Evolutionary conservation across 2,329 filamentous ascomycete genomes (phyloP).

Genomic region (Paecilomyces niveus): DNA sequence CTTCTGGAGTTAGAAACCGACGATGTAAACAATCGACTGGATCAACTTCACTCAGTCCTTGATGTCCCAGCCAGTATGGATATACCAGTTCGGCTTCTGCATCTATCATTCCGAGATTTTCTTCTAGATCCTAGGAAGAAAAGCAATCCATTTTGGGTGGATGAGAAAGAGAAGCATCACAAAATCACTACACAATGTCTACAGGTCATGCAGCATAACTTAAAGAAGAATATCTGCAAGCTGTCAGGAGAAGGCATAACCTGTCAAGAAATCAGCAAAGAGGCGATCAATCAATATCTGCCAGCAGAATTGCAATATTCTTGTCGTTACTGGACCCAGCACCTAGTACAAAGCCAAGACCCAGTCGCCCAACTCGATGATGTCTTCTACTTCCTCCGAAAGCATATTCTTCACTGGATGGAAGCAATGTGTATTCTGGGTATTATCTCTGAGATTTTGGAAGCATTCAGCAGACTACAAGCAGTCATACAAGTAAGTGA

Average conservation of each 20-base stretch:
- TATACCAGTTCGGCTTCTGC: slow-evolving; percentile 12
- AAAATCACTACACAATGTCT: slow-evolving; percentile 21
- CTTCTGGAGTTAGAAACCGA: slow-evolving; percentile 6
- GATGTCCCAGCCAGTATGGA: slow-evolving; percentile 6
- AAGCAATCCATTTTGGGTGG: slow-evolving; percentile 17
- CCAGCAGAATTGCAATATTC: slow-evolving; percentile 16
- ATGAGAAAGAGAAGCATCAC: slow-evolving; percentile 23
- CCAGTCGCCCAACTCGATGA: slow-evolving; percentile 1
- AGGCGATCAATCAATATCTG: slow-evolving; percentile 8
- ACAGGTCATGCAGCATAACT: slow-evolving; percentile 3
- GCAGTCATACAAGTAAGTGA: slow-evolving; percentile 7
- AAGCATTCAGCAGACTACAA: slow-evolving; percentile 10
- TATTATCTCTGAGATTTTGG: slow-evolving; percentile 12
- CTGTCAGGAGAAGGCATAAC: slow-evolving; percentile 4
- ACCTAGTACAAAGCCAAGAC: slow-evolving; percentile 11
- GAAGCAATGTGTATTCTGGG: slow-evolving; percentile 18
- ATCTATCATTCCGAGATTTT: slow-evolving; percentile 27
- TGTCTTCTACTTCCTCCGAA: slow-evolving; percentile 9
- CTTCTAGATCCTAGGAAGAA: slow-evolving; percentile 15
- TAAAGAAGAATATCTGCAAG: slow-evolving; percentile 12
- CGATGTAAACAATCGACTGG: slow-evolving; percentile 5
- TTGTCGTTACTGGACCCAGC: slow-evolving; percentile 21
- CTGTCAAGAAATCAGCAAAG: slow-evolving; percentile 4
- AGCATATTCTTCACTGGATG: slow-evolving; percentile 19
- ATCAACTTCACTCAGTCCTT: slow-evolving; percentile 15